Base-by-base conservation (phyloP, 371 early-diverging fungal species). In the Syncephalis plumigaleata region DNA sequence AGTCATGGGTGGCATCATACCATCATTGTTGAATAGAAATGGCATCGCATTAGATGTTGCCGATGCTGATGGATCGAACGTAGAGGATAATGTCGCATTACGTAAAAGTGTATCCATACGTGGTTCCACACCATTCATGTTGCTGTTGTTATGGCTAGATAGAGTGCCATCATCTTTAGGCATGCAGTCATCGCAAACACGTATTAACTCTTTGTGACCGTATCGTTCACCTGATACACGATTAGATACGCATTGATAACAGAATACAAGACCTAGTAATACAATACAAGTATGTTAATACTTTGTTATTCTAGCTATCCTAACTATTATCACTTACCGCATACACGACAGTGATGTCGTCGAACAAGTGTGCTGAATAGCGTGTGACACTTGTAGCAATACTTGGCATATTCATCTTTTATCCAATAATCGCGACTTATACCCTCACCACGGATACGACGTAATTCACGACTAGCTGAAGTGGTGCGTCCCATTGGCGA, bases 261-360 rank as follows among this genome's bases (percentile, higher is more conserved):
- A 87, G 54, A 85, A 84, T 31, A 87, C 82, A 50, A 78, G 81
- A 15, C 79, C 79, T 77, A 55, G 18, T 47, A 9, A n/a, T 44
- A 36, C 23, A 47, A 16, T 23, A 25, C 39, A 18, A 26, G 44
- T 48, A 0, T 49, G 36, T 36, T n/a, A n/a, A n/a, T n/a, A n/a
- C n/a, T n/a, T n/a, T n/a, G n/a, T n/a, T n/a, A n/a, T n/a, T n/a
- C n/a, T n/a, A n/a, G n/a, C n/a, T n/a, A n/a, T n/a, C n/a, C n/a
- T n/a, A n/a, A n/a, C n/a, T n/a, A n/a, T n/a, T n/a, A n/a, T n/a
- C n/a, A n/a, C 23, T 50, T 63, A 73, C 82, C 84, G 59, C 88
- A 87, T 31, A 83, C 73, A 18, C 88, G 71, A 54, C 88, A 87
- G 54, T 87, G 88, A 55, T 87, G 88, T 49, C 73, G 60, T 42